A percentile compares a stretch with the other conserved stretches of the same genome.
Conservation (phyloP, 306 rosid genomes). For the Senna siamea region DNA sequence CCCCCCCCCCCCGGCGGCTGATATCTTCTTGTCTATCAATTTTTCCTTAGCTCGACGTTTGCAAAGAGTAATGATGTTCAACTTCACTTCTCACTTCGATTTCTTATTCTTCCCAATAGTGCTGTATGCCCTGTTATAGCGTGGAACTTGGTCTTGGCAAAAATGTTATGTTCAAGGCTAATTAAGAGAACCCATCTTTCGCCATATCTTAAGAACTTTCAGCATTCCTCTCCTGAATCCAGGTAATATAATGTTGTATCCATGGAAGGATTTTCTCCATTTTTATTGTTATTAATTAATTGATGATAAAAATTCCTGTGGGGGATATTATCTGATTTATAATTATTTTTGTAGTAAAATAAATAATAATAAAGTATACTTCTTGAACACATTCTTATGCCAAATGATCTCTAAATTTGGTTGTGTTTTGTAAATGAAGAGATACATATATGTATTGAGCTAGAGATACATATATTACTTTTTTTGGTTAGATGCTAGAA, state of each 20-base stretch:
- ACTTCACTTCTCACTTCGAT: constrained; percentile 12
- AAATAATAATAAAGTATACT: not conserved
- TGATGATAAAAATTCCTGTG: not conserved
- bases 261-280: not conserved
- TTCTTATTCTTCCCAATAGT: constrained; percentile 38
- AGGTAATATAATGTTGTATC: constrained; percentile 43
- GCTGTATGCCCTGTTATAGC: constrained; percentile 40
- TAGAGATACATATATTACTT: not conserved
- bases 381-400: constrained; percentile 7
- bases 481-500: not conserved
- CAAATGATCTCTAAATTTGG: not conserved
- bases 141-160: constrained; percentile 32
- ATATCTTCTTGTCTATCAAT: not conserved
- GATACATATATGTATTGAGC: not conserved
- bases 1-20: too few relatives aligned
- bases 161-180: constrained; percentile 60
- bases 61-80: constrained; percentile 1
- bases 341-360: not conserved
- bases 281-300: not conserved
- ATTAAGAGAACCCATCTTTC: constrained; percentile 48
- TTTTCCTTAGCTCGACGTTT: constrained; percentile 19
- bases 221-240: constrained; percentile 31
- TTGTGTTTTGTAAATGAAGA: not conserved
- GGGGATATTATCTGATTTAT: constrained; percentile 17
- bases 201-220: constrained; percentile 44